Evolutionary conservation across 1,284 basidiomycete genomes (phyloP), one percentile per base, ranked within the genome.

Genomic region (Malassezia restricta): DNA sequence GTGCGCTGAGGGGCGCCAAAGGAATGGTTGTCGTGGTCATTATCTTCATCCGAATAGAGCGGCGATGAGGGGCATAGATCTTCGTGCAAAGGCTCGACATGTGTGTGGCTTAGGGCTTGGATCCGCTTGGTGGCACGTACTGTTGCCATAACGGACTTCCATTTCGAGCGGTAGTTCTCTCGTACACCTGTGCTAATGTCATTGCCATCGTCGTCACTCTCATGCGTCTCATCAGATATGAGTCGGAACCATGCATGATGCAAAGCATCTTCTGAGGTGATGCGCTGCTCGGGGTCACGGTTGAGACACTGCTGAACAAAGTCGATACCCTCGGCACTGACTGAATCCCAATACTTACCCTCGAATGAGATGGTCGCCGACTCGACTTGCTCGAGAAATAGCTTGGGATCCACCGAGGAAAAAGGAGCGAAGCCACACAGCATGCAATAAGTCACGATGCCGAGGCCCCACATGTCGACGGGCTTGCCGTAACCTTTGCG

Each of bases 391-490:
- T 81, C 79, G 44, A 86, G 79, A 45, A 95, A 78, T 52, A 83
- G 81, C 47, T 80, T 79, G 45, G 82, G 77, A 64, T 91, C 84
- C 40, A 87, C 85, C 0, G 85, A 84, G 33, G 88, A 81, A 78
- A 96, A 96, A 0, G 92, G 94, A 0, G 73, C 70, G 54, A 73
- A 71, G 12, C 70, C 70, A 42, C 66, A 73, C 8, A 73, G 57
- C 58, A 76, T 65, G 14, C 73, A 75, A 48, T 94, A 98, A 11
- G 89, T 86, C 64, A 98, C 94, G 58, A 96, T 82, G 0, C 92
- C 92, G 8, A 84, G 83, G 45, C 84, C 84, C 92, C 92, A 96
- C 38, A 92, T 76, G 73, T 96, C 92, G 8, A 95, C 90, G 6
- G 86, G 82, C 72, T 88, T 88, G 32, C 89, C 84, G 68, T 98